Conservation (phyloP, 345 rosid genomes). For the Populus deltoides region DNA sequence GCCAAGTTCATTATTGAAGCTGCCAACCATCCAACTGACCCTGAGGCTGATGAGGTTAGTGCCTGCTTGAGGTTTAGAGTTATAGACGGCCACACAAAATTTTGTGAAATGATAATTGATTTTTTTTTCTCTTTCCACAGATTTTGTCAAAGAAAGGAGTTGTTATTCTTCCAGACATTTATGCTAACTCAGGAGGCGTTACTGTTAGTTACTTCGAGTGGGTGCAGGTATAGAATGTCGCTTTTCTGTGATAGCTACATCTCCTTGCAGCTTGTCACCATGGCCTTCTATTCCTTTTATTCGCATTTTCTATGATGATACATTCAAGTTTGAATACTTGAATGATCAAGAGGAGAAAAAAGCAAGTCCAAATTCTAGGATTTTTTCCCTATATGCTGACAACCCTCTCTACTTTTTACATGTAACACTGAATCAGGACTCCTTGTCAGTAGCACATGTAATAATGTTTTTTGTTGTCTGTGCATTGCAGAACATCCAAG, state of each 20-base stretch:
- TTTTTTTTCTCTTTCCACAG: conserved; percentile 25
- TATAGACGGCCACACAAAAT: background rate
- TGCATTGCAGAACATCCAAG: conserved; percentile 79
- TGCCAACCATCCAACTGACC: conserved; percentile 97
- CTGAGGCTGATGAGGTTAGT: conserved; percentile 89
- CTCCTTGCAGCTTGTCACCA: background rate
- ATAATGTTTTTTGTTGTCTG: background rate
- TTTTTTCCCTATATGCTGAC: background rate
- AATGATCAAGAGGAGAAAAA: background rate
- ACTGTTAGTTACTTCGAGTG: conserved; percentile 98
- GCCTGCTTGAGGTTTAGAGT: conserved; percentile 3
- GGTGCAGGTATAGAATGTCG: conserved; percentile 67
- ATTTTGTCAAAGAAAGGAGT: conserved; percentile 84
- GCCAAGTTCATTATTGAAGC: conserved; percentile 90
- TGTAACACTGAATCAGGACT: background rate
- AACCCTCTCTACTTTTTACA: background rate
- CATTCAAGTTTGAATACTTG: background rate
- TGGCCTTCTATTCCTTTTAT: background rate
- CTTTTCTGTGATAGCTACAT: background rate
- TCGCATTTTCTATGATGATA: background rate
- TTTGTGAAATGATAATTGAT: background rate
- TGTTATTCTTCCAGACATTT: conserved; percentile 87
- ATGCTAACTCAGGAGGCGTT: conserved; percentile 96
- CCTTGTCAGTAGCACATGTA: background rate
- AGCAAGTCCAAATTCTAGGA: background rate